phyloP scores from a whole-genome alignment of 2,329 filamentous ascomycete species.

The Ophiostoma fasciatum region DNA sequence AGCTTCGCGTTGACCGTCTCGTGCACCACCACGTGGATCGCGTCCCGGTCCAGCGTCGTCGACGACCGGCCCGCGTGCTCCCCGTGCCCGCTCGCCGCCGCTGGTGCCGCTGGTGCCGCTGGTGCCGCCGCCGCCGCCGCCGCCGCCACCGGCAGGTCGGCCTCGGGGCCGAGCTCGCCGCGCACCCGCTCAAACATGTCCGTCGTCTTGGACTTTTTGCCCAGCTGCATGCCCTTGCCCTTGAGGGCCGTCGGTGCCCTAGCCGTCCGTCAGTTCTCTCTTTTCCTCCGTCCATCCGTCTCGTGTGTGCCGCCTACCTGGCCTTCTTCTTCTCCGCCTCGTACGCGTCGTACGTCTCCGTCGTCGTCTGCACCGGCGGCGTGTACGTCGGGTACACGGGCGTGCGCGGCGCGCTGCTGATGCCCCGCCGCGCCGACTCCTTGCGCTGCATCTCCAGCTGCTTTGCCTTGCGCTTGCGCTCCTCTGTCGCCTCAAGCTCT shows the following conservation, averaged over 20 bases:
- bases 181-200: conserved; percentile 96
- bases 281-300: not conserved
- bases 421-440: conserved; percentile 63
- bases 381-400: conserved; percentile 84
- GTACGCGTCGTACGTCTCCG: conserved; percentile 83
- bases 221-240: conserved; percentile 97
- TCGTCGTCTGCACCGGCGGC: conserved; percentile 49
- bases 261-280: not conserved
- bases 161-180: conserved; percentile 76
- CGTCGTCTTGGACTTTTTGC: conserved; percentile 95
- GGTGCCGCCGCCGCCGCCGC: conserved; percentile 29
- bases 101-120: conserved; percentile 21
- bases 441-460: conserved; percentile 98
- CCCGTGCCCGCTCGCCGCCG: not conserved
- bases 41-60: conserved; percentile 60
- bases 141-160: conserved; percentile 61
- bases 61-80: conserved; percentile 32
- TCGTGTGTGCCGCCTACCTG: conserved; percentile 39
- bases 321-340: conserved; percentile 96
- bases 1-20: conserved; percentile 86
- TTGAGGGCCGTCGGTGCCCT: conserved; percentile 42
- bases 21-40: conserved; percentile 74
- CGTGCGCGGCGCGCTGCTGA: conserved; percentile 47
- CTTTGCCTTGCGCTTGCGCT: conserved; percentile 97
- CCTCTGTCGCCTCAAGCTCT: conserved; percentile 92